Evolutionary conservation across 192 early-diverging fungal genomes (phyloP).

Genomic region (Rhizophagus sp.): DNA sequence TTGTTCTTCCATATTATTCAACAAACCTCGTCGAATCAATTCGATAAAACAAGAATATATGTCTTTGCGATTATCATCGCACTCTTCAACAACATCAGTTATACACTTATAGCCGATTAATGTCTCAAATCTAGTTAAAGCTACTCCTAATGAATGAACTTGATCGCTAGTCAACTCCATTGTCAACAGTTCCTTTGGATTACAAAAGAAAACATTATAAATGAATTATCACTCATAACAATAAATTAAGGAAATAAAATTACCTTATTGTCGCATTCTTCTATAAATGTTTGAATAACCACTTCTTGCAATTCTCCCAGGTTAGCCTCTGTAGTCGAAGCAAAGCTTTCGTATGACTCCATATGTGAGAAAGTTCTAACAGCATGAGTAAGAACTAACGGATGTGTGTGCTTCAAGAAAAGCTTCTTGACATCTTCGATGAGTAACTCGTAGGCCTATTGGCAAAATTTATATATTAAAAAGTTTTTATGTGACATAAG

Average conservation of each 20-base stretch:
- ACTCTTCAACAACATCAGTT: conserved; percentile 30
- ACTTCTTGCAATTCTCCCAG: conserved; percentile 40
- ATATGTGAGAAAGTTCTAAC: conserved; percentile 43
- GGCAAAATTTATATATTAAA: neutral
- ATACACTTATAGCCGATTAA: conserved; percentile 33
- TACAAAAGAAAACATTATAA: neutral
- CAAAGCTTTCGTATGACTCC: conserved; percentile 38
- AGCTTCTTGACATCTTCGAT: conserved; percentile 48
- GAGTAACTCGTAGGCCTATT: conserved; percentile 48
- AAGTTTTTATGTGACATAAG: too few species aligned
- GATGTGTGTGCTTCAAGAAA: conserved; percentile 43
- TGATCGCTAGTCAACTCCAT: conserved; percentile 23
- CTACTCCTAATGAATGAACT: conserved; percentile 33
- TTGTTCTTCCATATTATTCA: conserved; percentile 5
- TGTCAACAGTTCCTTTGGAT: conserved; percentile 32
- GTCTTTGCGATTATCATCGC: conserved; percentile 5
- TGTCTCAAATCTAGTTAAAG: conserved; percentile 35
- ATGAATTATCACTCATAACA: neutral
- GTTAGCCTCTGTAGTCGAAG: conserved; percentile 38
- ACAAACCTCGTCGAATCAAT: conserved; percentile 5
- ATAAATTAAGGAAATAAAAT: neutral
- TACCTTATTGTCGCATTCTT: conserved; percentile 38
- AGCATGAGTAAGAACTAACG: conserved; percentile 43
- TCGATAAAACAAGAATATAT: neutral
- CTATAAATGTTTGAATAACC: conserved; percentile 32